Conservation (phyloP, 2,329 filamentous ascomycete genomes). For the Ophiocordyceps sinensis region DNA sequence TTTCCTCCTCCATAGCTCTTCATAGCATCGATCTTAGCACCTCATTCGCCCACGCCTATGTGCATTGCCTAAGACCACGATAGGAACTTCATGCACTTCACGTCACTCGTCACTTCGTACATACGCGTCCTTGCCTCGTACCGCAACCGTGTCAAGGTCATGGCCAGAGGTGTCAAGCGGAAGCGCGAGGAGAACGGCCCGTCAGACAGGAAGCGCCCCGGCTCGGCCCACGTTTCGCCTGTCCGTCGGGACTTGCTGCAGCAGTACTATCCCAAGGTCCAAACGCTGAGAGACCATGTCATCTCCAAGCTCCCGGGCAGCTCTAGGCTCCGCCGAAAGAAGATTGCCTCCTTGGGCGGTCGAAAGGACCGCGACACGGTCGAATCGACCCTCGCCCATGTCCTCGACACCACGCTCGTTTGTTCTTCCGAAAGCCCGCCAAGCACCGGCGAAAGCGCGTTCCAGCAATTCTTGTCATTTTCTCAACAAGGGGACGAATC, state of each 20-base stretch:
- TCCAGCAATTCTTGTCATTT: constrained; percentile 43
- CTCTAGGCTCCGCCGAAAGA: constrained; percentile 48
- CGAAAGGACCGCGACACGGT: constrained; percentile 10
- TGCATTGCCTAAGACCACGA: too few relatives aligned
- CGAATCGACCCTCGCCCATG: constrained; percentile 30
- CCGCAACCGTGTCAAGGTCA: constrained; percentile 2
- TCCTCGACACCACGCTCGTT: constrained; percentile 60
- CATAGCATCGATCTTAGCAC: too few relatives aligned
- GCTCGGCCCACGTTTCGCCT: constrained; percentile 4
- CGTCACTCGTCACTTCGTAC: too few relatives aligned
- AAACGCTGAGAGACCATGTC: constrained; percentile 57
- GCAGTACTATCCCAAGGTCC: constrained; percentile 51
- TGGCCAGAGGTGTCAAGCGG: constrained; percentile 14
- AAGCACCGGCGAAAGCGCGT: constrained; percentile 22
- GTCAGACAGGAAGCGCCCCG: too few relatives aligned
- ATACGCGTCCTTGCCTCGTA: too few relatives aligned
- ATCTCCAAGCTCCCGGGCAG: constrained; percentile 49
- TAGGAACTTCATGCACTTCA: too few relatives aligned
- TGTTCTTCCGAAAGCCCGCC: constrained; percentile 27
- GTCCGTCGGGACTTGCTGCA: constrained; percentile 48
- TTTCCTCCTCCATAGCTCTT: too few relatives aligned
- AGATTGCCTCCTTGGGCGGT: constrained; percentile 32
- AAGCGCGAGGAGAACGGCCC: constrained; percentile 5
- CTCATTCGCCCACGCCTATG: too few relatives aligned
- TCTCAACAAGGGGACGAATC: constrained; percentile 49